Evolutionary conservation across 352 stramenopile genomes (phyloP).

Genomic region (Phytophthora litchii): DNA sequence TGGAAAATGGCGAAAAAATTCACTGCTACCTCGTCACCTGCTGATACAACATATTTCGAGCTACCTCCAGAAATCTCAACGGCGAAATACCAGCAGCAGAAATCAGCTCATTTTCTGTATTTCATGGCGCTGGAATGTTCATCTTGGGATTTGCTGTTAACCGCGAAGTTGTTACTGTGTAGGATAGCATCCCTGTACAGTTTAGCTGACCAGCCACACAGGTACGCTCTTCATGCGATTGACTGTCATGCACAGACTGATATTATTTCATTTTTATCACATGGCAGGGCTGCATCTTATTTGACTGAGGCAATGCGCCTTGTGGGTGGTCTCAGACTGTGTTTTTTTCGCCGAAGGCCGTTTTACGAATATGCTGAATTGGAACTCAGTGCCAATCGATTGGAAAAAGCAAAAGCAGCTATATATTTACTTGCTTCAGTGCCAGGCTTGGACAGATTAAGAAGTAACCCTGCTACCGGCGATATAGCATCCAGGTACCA

Average conservation of each 20-base stretch:
- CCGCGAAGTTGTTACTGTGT: slow-evolving; percentile 60
- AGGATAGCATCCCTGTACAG: slow-evolving; percentile 67
- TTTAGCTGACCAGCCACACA: slow-evolving; percentile 51
- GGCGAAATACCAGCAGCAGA: slow-evolving; percentile 14
- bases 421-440: slow-evolving; percentile 43
- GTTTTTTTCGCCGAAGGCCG: slow-evolving; percentile 55
- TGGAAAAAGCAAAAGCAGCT: slow-evolving; percentile 52
- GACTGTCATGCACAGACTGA: slow-evolving; percentile 6
- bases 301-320: slow-evolving; percentile 73
- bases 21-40: slow-evolving; percentile 10
- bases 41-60: slow-evolving; percentile 34
- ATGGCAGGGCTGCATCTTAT: slow-evolving; percentile 51
- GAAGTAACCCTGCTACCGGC: background rate
- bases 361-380: slow-evolving; percentile 74
- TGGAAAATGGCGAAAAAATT: slow-evolving; percentile 70
- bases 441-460: slow-evolving; percentile 1
- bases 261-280: slow-evolving; percentile 5
- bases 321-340: slow-evolving; percentile 63
- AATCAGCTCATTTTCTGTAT: slow-evolving; percentile 39
- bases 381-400: slow-evolving; percentile 52
- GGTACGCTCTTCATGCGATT: slow-evolving; percentile 32
- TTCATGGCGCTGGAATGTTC: slow-evolving; percentile 75
- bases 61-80: slow-evolving; percentile 48
- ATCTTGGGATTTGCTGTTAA: slow-evolving; percentile 73
- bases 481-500: slow-evolving; percentile 1